A percentile compares a stretch with the other conserved stretches of the same genome.
These are phyloP conservation scores for Salix exigua DNA, from an alignment of 345 rosid species.

Conservation along the genomic window DNA sequence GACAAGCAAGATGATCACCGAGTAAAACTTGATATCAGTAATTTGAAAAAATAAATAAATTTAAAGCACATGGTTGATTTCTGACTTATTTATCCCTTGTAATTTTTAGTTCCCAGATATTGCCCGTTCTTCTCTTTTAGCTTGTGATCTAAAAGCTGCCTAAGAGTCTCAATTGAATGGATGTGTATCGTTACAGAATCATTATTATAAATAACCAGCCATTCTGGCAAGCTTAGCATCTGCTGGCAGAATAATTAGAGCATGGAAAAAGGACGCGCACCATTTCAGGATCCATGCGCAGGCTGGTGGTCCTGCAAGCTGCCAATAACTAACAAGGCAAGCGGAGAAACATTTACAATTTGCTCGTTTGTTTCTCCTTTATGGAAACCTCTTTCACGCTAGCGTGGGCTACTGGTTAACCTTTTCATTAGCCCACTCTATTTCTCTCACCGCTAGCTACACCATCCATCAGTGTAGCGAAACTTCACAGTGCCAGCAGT, in stretches of 20 bases:
- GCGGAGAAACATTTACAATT: not conserved
- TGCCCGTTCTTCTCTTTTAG: not conserved
- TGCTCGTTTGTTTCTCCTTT: not conserved
- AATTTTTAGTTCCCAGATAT: too few species aligned
- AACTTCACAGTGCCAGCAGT: not conserved
- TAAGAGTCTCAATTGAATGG: not conserved
- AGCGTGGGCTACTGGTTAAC: not conserved
- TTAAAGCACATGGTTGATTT: too few species aligned
- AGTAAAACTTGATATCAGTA: not conserved
- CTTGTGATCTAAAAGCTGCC: not conserved
- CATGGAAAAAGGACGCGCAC: not conserved
- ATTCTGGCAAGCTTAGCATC: not conserved
- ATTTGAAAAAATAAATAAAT: too few species aligned
- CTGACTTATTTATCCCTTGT: too few species aligned
- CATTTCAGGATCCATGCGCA: not conserved
- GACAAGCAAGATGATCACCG: not conserved
- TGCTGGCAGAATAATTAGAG: not conserved
- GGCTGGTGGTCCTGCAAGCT: constrained; percentile 1
- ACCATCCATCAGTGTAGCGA: not conserved
- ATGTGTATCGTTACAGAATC: not conserved
- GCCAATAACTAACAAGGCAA: not conserved
- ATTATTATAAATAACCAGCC: too few species aligned
- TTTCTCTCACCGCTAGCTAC: not conserved
- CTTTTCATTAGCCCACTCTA: not conserved
- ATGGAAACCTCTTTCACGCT: not conserved